A percentile compares a stretch with the other conserved stretches of the same genome.
These are phyloP conservation scores for Erodium texanum DNA, from an alignment of 441 rosid genomes.

Conservation along the genomic window DNA sequence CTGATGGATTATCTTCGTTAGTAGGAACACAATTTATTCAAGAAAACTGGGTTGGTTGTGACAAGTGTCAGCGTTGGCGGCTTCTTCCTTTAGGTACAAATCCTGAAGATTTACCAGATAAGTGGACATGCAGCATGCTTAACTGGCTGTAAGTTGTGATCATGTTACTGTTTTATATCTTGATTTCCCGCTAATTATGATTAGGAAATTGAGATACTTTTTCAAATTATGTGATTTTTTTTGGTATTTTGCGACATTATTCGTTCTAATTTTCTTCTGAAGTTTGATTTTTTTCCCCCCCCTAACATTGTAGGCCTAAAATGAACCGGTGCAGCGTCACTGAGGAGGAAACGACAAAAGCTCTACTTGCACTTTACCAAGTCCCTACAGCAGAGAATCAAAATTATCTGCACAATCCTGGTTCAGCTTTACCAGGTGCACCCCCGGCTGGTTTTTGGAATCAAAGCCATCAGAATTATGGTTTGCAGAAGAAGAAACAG, in stretches of 20 bases:
- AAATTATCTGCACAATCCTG: constrained; percentile 34
- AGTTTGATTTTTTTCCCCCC: constrained; percentile 23
- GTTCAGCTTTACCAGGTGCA: background rate
- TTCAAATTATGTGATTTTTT: background rate
- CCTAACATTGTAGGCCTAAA: constrained; percentile 57
- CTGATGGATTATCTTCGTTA: constrained; percentile 39
- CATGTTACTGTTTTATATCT: background rate
- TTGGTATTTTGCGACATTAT: background rate
- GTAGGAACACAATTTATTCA: constrained; percentile 45
- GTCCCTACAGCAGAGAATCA: constrained; percentile 41
- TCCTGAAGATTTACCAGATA: constrained; percentile 1
- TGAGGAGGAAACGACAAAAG: constrained; percentile 73
- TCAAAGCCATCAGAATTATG: constrained; percentile 22
- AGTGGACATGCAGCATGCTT: constrained; percentile 2
- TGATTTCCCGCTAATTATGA: background rate
- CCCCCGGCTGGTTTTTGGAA: constrained; percentile 23
- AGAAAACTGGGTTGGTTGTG: constrained; percentile 93
- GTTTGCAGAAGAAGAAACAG: constrained; percentile 38
- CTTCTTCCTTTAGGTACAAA: background rate
- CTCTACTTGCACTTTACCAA: constrained; percentile 41
- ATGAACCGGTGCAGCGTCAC: constrained; percentile 62
- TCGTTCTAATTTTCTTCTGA: constrained; percentile 6
- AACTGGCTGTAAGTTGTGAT: constrained; percentile 2
- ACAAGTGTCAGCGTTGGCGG: constrained; percentile 18
- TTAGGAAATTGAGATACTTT: constrained; percentile 5